Base-by-base conservation (phyloP, 1,284 basidiomycete genomes). In the Tylopilus sp. region DNA sequence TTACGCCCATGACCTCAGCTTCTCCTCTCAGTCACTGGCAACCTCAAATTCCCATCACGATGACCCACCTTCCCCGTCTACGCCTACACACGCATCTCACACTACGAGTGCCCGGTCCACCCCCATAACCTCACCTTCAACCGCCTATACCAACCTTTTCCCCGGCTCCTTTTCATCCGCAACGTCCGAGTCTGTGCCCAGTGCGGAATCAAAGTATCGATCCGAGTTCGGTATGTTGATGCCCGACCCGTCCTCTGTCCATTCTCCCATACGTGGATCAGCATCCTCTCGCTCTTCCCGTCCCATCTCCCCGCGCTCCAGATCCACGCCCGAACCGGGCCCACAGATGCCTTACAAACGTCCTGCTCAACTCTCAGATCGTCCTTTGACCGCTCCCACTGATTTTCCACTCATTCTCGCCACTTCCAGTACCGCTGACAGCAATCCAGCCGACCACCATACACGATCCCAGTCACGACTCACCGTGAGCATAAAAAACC, bases 101-200 rank as follows among this genome's bases (percentile, higher is more conserved):
- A 30, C 40, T 11, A 13, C 55, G 0, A 63, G 65, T 30, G 2
- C 53, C 10, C 59, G 64, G 0, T 66, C 65, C 1, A 66, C 65
- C 0, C 65, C 61, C 2, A 46, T 57, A 36, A 66, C 59, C 1
- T 63, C 64, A 0, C 55, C 64, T 1, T 66, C 64, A 10, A 66
- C 58, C 1, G 55, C 28, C 2, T 43, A 50, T 42, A 62, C 51
- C 33, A 64, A 52, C 29, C 41, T 49, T 1, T 54, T 67, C 15
- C 49, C 49, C 0, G 44, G 48, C 4, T 61, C 64, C 0, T 48
- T 55, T 11, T 65, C 64, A 3, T 66, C 59, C n/a, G 51, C 52
- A 8, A 59, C 65, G 0, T 67, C 65, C 43, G 65, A 66, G n/a
- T 67, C 58, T 0, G 26, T 26, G 0, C 52, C 56, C 4, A 44